Evolutionary conservation across 2,329 filamentous ascomycete genomes (phyloP), one percentile per base, ranked within the genome.

Genomic region (Apiospora marii): DNA sequence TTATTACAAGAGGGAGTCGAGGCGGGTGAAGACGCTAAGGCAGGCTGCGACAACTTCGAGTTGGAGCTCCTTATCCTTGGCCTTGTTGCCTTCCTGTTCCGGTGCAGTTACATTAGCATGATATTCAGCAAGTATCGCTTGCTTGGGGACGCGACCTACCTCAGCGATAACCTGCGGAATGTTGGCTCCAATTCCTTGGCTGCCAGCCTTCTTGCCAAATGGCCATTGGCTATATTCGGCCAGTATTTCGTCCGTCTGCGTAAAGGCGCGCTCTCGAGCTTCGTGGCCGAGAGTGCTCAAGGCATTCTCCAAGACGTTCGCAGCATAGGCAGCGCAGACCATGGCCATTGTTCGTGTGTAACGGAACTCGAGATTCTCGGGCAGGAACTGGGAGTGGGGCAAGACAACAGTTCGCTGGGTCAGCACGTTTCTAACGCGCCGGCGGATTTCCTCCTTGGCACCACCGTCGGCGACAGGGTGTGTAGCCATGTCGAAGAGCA

Each of bases 401-500:
- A 99, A 90, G 67, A 98, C 95, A 74, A 98, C 94, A 70, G 96
- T 99, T 79, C 96, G 92, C 85, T 95, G 95, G 74, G 94, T 98
- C 76, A 98, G 92, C 74, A 98, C 91, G 81, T 94, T 97, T 81
- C 96, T 92, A 76, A 98, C 96, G 78, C 96, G 93, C 81, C 94
- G 92, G 79, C 96, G 91, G 80, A 99, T 96, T 86, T 99, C 96
- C 81, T 98, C 96, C 87, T 99, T 99, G 80, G 96, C 96, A 80
- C 94, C 96, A 76, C 95, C 93, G 80, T 99, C 96, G 75, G 95
- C 96, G 73, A 99, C 95, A 58, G 96, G 96, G 83, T 99, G 96
- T 76, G 96, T 99, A 72, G 96, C 96, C 96, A 99, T 99, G 86
- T 99, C 96, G 87, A 99, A 99, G 76, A 99, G 93, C 76, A 99